A percentile compares a stretch with the other conserved stretches of the same genome.
These are phyloP conservation scores for Xylariaceae sp. DNA, from an alignment of 2,329 filamentous ascomycete species.

Conservation along the genomic window DNA sequence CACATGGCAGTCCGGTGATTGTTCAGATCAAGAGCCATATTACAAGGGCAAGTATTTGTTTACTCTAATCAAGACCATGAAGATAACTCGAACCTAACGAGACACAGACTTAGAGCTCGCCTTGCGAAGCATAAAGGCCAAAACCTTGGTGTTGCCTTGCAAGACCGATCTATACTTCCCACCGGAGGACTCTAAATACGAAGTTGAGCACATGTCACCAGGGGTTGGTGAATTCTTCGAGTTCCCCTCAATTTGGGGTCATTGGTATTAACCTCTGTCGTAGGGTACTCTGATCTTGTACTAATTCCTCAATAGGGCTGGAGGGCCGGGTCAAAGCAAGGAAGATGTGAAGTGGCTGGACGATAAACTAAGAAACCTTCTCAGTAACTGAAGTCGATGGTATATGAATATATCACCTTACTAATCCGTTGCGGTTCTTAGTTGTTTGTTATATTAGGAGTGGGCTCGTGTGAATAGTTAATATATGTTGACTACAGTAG, in stretches of 20 bases:
- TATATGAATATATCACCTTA: too few species aligned
- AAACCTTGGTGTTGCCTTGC: slow-evolving; percentile 68
- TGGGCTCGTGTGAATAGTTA: too few species aligned
- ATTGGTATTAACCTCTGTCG: slow-evolving; percentile 35
- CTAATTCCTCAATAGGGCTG: slow-evolving; percentile 48
- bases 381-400: neutral
- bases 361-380: slow-evolving; percentile 48
- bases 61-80: neutral
- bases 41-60: slow-evolving; percentile 46
- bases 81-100: neutral
- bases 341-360: slow-evolving; percentile 76
- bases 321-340: slow-evolving; percentile 70
- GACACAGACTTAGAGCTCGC: slow-evolving; percentile 60
- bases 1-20: slow-evolving; percentile 77
- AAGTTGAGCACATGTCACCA: slow-evolving; percentile 56
- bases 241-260: slow-evolving; percentile 48
- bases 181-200: slow-evolving; percentile 76
- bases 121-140: slow-evolving; percentile 71
- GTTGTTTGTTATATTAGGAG: too few species aligned
- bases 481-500: too few species aligned
- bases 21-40: slow-evolving; percentile 69
- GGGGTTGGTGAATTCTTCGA: slow-evolving; percentile 40
- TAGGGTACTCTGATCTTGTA: neutral
- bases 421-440: too few species aligned
- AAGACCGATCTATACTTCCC: slow-evolving; percentile 83